Base-by-base conservation (phyloP, 2,329 filamentous ascomycete genomes). In the Elsinoe ampelina region DNA sequence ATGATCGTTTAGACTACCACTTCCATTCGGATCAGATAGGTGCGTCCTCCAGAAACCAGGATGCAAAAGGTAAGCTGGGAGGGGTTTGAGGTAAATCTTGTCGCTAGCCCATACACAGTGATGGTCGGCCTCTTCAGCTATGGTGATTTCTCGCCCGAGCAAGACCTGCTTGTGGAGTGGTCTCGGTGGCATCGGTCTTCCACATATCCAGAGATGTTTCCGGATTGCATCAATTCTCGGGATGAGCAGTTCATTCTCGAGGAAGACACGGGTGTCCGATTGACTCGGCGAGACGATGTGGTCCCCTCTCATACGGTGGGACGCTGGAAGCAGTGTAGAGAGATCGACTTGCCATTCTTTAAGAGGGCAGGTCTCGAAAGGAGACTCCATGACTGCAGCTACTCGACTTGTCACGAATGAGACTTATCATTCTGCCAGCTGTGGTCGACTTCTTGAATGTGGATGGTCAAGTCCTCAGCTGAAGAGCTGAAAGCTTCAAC, bases 101-200 rank as follows among this genome's bases (percentile, higher is more conserved):
- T 47, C 15, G 11, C 39, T 34, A 3, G 22, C 48, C 61, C 61
- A 63, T 12, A 62, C 57, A 11, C 59, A 43, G 39, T 63, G 61
- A 11, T 61, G 36, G 19, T 61, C 54, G 7, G 55, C 45, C 13
- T 62, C 22, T 38, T 61, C 57, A 12, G 58, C 56, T 10, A 59
- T 26, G 2, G 59, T 38, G 19, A 63, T 61, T 5, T 57, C 35
- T 8, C 61, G 57, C 2, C 30, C 19, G 20, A 63, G 15, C 1
- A 62, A 8, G 3, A 35, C 13, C 12, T 67, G 63, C 11, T 54
- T 58, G 43, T 69, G 62, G 13, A 70, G 61, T 3, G 68, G 61
- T 10, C 63, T 61, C 3, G 65, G 59, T 1, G 60, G 61, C 56
- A 59, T 58, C 0, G 63, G 62, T 17, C 48, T 41, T 4, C 67